Percentiles rank a stretch among this genome's conserved stretches.
Evolutionary conservation across 2,329 filamentous ascomycete genomes (phyloP).

Genomic region (Botrytis tulipae): DNA sequence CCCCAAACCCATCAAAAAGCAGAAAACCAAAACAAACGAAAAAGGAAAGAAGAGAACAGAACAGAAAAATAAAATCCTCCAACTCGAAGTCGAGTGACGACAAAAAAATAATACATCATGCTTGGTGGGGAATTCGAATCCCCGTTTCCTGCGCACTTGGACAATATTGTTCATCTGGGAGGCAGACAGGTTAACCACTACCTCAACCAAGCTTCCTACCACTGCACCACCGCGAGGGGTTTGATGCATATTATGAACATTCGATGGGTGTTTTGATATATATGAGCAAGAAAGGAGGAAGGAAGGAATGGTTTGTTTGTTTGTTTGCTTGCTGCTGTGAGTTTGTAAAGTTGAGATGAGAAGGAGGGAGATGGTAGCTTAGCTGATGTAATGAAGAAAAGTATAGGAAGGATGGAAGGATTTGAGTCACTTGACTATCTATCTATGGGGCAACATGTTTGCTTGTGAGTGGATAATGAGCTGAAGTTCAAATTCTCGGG

Average conservation of each 20-base stretch:
- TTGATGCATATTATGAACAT: constrained; percentile 7
- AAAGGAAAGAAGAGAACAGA: neutral
- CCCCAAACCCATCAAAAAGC: neutral
- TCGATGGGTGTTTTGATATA: neutral
- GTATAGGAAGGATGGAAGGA: neutral
- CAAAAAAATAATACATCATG: neutral
- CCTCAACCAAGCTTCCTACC: constrained; percentile 18
- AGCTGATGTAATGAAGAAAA: neutral
- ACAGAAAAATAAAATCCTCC: neutral
- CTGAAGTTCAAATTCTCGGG: neutral
- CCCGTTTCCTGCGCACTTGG: constrained; percentile 13
- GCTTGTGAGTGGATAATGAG: neutral
- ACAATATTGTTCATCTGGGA: constrained; percentile 2
- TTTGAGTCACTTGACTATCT: neutral
- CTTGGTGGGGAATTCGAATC: constrained; percentile 21
- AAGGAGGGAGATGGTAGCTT: neutral
- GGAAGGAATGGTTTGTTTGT: neutral
- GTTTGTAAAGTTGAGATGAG: neutral
- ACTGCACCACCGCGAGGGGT: neutral
- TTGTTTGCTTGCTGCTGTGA: neutral
- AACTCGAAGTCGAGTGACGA: rapidly evolving
- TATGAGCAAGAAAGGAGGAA: neutral
- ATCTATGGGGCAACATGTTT: neutral
- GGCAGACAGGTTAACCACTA: constrained; percentile 23
- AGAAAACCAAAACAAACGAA: neutral